Conservation (phyloP, 108 stramenopile genomes). For the Skeletonema menzelii region DNA sequence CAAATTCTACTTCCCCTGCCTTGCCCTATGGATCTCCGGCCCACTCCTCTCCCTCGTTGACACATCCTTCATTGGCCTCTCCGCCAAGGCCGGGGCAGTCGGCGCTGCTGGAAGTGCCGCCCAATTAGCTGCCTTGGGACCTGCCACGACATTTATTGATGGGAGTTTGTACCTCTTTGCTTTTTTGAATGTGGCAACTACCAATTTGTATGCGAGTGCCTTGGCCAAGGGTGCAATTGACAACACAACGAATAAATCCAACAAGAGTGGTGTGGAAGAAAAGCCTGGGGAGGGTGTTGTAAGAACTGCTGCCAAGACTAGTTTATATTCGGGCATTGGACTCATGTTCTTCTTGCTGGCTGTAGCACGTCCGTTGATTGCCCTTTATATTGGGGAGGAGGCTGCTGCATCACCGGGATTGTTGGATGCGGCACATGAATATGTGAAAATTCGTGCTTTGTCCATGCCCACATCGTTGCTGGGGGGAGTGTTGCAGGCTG, state of each 20-base stretch:
- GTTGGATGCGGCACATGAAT: slow-evolving; percentile 74
- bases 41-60: slow-evolving; percentile 83
- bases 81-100: slow-evolving; percentile 46
- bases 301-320: slow-evolving; percentile 66
- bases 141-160: slow-evolving; percentile 87
- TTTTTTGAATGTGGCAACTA: slow-evolving; percentile 89
- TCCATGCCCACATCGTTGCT: slow-evolving; percentile 84
- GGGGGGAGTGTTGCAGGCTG: slow-evolving; percentile 79
- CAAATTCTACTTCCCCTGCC: slow-evolving; percentile 82
- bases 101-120: slow-evolving; percentile 51
- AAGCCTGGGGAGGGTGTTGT: slow-evolving; percentile 69
- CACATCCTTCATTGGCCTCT: slow-evolving; percentile 83
- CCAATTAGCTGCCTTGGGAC: slow-evolving; percentile 57
- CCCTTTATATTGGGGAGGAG: slow-evolving; percentile 80
- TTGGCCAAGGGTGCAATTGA: slow-evolving; percentile 35
- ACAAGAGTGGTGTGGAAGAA: slow-evolving; percentile 13
- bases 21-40: slow-evolving; percentile 81
- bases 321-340: slow-evolving; percentile 68
- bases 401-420: slow-evolving; percentile 65
- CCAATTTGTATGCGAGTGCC: slow-evolving; percentile 83
- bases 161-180: slow-evolving; percentile 86
- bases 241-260: slow-evolving; percentile 44
- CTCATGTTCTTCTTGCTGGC: slow-evolving; percentile 65
- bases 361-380: slow-evolving; percentile 66
- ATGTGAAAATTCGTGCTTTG: slow-evolving; percentile 82